Percentiles rank a stretch among this genome's conserved stretches.
Evolutionary conservation across 2,329 filamentous ascomycete species (phyloP).

Genomic region (Cladosporium phlei): DNA sequence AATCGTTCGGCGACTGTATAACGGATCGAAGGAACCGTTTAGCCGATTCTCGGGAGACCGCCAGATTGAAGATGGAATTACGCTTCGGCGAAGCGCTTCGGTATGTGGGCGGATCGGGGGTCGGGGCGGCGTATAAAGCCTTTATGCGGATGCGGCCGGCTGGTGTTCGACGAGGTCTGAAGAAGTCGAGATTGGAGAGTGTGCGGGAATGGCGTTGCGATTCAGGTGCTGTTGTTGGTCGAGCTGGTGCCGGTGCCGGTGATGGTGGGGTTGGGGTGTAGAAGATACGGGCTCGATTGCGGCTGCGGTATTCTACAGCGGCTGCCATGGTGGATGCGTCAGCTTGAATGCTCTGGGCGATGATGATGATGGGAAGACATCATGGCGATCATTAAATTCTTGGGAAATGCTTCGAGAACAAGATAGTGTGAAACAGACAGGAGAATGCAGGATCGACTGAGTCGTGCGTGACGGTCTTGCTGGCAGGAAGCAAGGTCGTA

Average conservation of each 20-base stretch:
- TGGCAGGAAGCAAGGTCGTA: conserved; percentile 13
- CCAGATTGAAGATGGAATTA: conserved; percentile 41
- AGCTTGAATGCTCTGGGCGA: conserved; percentile 6
- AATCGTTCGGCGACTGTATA: conserved; percentile 24
- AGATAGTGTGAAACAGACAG: conserved; percentile 3
- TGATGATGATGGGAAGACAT: background rate
- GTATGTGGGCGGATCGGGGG: conserved; percentile 3
- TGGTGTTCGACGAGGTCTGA: conserved; percentile 17
- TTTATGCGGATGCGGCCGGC: conserved; percentile 11
- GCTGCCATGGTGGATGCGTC: conserved; percentile 4
- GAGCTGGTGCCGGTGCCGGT: background rate
- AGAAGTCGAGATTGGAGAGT: conserved; percentile 27
- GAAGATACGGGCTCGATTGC: conserved; percentile 1
- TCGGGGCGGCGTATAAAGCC: background rate
- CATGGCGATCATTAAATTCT: background rate
- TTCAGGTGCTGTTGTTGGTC: background rate
- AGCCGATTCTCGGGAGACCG: conserved; percentile 45
- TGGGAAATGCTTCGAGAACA: background rate
- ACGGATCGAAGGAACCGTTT: conserved; percentile 47
- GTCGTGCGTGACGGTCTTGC: background rate
- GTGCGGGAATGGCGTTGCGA: background rate
- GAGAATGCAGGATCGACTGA: conserved; percentile 11
- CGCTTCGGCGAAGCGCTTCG: conserved; percentile 2
- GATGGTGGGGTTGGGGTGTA: background rate
- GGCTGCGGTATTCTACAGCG: conserved; percentile 12